Percentiles rank a stretch among this genome's conserved stretches.
Evolutionary conservation across 768 basidiomycete species (phyloP).

Genomic region (Lentinula raphanica): DNA sequence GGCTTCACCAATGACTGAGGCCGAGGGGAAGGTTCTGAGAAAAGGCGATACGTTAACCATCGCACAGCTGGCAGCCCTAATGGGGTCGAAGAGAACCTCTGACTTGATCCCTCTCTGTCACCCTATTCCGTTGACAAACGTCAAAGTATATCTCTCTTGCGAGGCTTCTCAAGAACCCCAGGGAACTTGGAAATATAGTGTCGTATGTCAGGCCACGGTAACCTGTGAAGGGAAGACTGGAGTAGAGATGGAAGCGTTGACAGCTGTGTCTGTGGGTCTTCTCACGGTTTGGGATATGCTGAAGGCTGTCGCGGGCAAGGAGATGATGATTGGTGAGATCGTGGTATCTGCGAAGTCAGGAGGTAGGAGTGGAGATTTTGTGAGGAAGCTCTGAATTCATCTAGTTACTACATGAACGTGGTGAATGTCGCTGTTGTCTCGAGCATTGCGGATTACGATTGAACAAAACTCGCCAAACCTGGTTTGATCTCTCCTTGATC

Average conservation of each 20-base stretch:
- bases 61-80: conserved; percentile 82
- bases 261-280: conserved; percentile 72
- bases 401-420: too few relatives aligned
- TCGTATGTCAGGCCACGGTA: conserved; percentile 64
- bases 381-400: conserved; percentile 16
- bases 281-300: conserved; percentile 93
- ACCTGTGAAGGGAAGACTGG: conserved; percentile 78
- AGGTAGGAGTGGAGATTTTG: conserved; percentile 71
- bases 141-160: conserved; percentile 58
- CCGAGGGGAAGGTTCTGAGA: conserved; percentile 43
- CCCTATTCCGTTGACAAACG: conserved; percentile 66
- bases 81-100: conserved; percentile 81
- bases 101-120: conserved; percentile 87
- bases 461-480: conserved; percentile 2
- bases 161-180: conserved; percentile 19
- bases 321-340: conserved; percentile 75
- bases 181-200: conserved; percentile 33
- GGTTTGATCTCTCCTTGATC: conserved; percentile 32
- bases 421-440: not conserved
- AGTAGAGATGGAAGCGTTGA: conserved; percentile 91
- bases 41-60: conserved; percentile 74
- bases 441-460: not conserved
- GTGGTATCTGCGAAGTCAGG: conserved; percentile 65
- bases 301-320: conserved; percentile 82
- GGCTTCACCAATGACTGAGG: conserved; percentile 22